A percentile compares a stretch with the other conserved stretches of the same genome.
These are phyloP conservation scores for Colletotrichum neosansevieriae DNA, from an alignment of 2,329 filamentous ascomycete species.

Conservation along the genomic window DNA sequence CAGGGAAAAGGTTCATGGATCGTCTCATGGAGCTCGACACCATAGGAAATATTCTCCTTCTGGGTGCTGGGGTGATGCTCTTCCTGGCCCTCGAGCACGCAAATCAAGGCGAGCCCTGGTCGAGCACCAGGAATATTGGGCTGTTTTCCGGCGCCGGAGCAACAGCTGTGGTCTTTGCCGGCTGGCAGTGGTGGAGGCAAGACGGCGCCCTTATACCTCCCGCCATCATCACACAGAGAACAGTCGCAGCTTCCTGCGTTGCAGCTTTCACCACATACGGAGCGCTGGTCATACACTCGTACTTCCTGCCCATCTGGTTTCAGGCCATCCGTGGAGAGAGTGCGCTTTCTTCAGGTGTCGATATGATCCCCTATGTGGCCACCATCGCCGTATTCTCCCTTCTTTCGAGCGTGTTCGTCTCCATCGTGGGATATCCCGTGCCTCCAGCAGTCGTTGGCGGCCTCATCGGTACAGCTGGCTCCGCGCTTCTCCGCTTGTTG, in stretches of 20 bases:
- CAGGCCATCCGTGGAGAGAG: constrained; percentile 49
- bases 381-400: constrained; percentile 46
- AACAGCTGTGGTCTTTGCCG: constrained; percentile 49
- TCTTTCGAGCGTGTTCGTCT: constrained; percentile 54
- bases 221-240: constrained; percentile 56
- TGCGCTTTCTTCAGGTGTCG: constrained; percentile 49
- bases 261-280: constrained; percentile 57
- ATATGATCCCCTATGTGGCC: constrained; percentile 49
- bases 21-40: constrained; percentile 50
- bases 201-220: constrained; percentile 59
- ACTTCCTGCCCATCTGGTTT: constrained; percentile 60
- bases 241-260: constrained; percentile 53
- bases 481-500: constrained; percentile 53
- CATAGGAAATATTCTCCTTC: constrained; percentile 57
- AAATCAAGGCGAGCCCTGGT: constrained; percentile 58
- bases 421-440: constrained; percentile 54
- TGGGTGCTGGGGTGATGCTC: constrained; percentile 58
- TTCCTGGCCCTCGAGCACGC: constrained; percentile 63
- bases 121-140: constrained; percentile 56
- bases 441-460: constrained; percentile 45
- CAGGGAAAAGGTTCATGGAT: constrained; percentile 41
- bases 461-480: constrained; percentile 51
- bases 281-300: constrained; percentile 57
- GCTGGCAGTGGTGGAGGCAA: constrained; percentile 58
- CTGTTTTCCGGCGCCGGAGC: constrained; percentile 46